Percentiles rank a stretch among this genome's conserved stretches.
Conservation (phyloP, 1,284 basidiomycete genomes). For the Megacollybia platyphylla region DNA sequence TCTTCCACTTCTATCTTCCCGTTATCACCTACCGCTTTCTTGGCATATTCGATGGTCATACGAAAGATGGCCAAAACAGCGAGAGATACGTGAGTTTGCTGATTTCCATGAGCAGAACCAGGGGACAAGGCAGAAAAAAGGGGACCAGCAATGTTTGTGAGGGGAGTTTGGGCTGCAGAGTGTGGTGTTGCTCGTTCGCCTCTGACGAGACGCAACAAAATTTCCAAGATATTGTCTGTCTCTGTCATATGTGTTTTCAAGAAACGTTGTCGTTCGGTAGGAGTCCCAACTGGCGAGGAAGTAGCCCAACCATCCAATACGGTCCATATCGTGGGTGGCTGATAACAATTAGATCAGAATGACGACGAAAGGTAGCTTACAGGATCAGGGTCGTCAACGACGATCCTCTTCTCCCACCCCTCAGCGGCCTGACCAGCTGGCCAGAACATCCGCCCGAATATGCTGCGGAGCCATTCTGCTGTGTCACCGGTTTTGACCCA, state of each 20-base stretch:
- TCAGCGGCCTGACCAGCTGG: conserved; percentile 56
- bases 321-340: conserved; percentile 87
- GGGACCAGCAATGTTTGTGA: conserved; percentile 49
- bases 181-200: conserved; percentile 73
- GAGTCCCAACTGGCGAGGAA: conserved; percentile 65
- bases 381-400: conserved; percentile 88
- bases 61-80: conserved; percentile 86
- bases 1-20: conserved; percentile 64
- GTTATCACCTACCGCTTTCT: conserved; percentile 53
- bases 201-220: conserved; percentile 79
- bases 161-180: conserved; percentile 36
- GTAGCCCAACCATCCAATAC: conserved; percentile 81
- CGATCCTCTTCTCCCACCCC: conserved; percentile 89
- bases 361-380: conserved; percentile 33
- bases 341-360: conserved; percentile 5
- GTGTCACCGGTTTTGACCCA: conserved; percentile 94
- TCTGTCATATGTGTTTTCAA: conserved; percentile 77
- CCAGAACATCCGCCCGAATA: conserved; percentile 78
- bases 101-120: conserved; percentile 67
- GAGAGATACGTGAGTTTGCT: conserved; percentile 88
- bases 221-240: conserved; percentile 81
- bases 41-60: conserved; percentile 71
- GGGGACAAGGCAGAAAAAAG: conserved; percentile 57
- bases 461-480: conserved; percentile 84
- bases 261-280: conserved; percentile 76